These are phyloP conservation scores for Phytophthora brassicae DNA, from an alignment of 352 stramenopile species.

Conservation along the genomic window DNA sequence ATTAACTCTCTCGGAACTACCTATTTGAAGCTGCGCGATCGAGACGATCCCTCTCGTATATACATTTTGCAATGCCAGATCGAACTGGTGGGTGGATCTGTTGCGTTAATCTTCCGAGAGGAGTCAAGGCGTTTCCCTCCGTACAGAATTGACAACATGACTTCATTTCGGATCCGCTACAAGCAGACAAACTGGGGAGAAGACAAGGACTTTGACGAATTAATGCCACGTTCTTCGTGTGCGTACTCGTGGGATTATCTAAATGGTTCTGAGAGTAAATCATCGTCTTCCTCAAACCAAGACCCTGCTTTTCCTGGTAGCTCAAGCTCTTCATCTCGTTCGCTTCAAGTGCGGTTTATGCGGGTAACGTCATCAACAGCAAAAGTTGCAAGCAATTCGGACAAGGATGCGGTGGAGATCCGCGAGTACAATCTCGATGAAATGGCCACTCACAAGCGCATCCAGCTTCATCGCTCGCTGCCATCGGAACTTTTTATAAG, in stretches of 20 bases:
- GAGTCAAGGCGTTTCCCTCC: constrained; percentile 86
- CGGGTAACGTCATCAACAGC: constrained; percentile 78
- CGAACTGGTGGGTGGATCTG: constrained; percentile 83
- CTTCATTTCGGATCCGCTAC: constrained; percentile 87
- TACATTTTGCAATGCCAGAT: constrained; percentile 91
- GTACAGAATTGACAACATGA: constrained; percentile 92
- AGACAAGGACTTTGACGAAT: constrained; percentile 74
- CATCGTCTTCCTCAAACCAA: constrained; percentile 52
- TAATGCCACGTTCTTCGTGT: constrained; percentile 70
- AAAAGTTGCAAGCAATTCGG: constrained; percentile 43
- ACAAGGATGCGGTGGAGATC: constrained; percentile 85
- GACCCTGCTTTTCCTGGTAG: constrained; percentile 64
- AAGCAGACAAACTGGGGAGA: constrained; percentile 80
- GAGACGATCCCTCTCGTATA: constrained; percentile 62
- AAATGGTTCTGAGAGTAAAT: constrained; percentile 64
- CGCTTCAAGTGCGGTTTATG: constrained; percentile 88
- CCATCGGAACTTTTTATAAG: constrained; percentile 80
- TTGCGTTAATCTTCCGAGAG: constrained; percentile 83
- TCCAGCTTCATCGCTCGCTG: constrained; percentile 82
- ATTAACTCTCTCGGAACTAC: constrained; percentile 87
- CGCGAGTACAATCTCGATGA: constrained; percentile 88
- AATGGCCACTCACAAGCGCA: constrained; percentile 78
- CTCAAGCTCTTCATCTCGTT: constrained; percentile 61
- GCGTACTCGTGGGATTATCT: constrained; percentile 88
- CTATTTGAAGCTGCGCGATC: constrained; percentile 84